These are phyloP conservation scores for Neurospora sp. DNA, from an alignment of 495 filamentous ascomycete genomes.

Conservation along the genomic window DNA sequence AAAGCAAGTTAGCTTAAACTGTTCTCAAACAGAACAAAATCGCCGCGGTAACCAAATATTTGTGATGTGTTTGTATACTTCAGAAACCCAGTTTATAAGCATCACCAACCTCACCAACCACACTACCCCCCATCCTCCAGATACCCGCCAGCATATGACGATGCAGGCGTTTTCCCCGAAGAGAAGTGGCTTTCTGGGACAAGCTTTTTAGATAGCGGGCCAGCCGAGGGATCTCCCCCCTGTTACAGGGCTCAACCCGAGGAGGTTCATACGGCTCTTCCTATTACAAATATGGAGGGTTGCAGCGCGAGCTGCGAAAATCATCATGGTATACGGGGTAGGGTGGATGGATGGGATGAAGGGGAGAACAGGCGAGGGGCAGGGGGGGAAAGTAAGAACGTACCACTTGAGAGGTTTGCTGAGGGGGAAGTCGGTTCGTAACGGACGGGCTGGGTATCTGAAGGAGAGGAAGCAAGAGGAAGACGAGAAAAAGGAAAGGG, in stretches of 20 bases:
- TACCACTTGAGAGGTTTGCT: neutral
- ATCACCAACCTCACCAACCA: conserved; percentile 31
- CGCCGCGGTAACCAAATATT: conserved; percentile 2
- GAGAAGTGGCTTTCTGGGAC: neutral
- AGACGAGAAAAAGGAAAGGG: neutral
- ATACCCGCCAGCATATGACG: conserved; percentile 37
- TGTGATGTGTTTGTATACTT: conserved; percentile 4
- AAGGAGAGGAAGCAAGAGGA: neutral
- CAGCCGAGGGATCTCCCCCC: conserved; percentile 2
- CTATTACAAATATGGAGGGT: conserved; percentile 34
- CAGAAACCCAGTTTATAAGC: conserved; percentile 44
- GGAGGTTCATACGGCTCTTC: conserved; percentile 45
- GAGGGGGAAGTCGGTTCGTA: neutral
- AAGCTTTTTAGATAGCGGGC: conserved; percentile 1
- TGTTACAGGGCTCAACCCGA: conserved; percentile 1
- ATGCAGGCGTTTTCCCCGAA: conserved; percentile 26
- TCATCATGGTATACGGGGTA: conserved; percentile 32
- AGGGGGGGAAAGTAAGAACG: neutral
- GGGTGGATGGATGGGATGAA: neutral
- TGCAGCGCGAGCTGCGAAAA: conserved; percentile 37
- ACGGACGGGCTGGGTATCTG: neutral
- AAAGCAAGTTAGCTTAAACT: neutral
- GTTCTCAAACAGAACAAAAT: neutral
- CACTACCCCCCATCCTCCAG: conserved; percentile 13
- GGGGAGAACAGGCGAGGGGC: too few species aligned